Evolutionary conservation across 495 filamentous ascomycete species (phyloP).

Genomic region (Cairneyella variabilis): DNA sequence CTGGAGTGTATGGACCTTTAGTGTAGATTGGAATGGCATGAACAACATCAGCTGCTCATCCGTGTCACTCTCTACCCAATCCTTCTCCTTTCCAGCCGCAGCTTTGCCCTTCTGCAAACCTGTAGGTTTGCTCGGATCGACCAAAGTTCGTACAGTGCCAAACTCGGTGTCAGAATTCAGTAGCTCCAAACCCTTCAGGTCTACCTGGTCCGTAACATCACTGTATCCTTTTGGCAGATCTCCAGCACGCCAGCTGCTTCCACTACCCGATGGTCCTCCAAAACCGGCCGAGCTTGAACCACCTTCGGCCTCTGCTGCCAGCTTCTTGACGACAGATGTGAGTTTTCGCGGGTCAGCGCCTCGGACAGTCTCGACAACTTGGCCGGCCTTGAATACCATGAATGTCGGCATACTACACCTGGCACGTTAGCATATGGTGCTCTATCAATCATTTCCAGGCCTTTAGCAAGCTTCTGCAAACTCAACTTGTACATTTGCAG

Average conservation of each 20-base stretch:
- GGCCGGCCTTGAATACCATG: conserved; percentile 77
- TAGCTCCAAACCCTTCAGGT: conserved; percentile 76
- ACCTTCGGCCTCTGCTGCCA: conserved; percentile 63
- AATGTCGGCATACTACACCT: conserved; percentile 74
- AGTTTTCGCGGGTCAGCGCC: conserved; percentile 71
- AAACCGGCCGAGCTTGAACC: conserved; percentile 38
- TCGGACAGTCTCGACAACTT: conserved; percentile 60
- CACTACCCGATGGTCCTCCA: conserved; percentile 37
- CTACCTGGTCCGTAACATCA: conserved; percentile 79
- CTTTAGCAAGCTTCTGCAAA: no score
- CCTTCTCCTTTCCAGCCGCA: conserved; percentile 42
- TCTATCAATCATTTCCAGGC: no score
- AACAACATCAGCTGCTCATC: conserved; percentile 97
- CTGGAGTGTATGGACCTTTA: conserved; percentile 86
- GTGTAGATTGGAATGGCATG: conserved; percentile 79
- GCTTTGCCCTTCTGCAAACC: conserved; percentile 59
- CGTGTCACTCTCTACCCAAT: conserved; percentile 99
- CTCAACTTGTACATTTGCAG: no score
- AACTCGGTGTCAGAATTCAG: conserved; percentile 75
- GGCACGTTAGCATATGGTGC: conserved; percentile 9
- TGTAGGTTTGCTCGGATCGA: conserved; percentile 63
- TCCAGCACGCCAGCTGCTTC: conserved; percentile 66
- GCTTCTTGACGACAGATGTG: conserved; percentile 63
- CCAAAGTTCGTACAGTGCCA: conserved; percentile 66
- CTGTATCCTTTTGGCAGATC: conserved; percentile 73